These are phyloP conservation scores for Globisporangium canariense DNA, from an alignment of 352 stramenopile species.

Conservation along the genomic window DNA sequence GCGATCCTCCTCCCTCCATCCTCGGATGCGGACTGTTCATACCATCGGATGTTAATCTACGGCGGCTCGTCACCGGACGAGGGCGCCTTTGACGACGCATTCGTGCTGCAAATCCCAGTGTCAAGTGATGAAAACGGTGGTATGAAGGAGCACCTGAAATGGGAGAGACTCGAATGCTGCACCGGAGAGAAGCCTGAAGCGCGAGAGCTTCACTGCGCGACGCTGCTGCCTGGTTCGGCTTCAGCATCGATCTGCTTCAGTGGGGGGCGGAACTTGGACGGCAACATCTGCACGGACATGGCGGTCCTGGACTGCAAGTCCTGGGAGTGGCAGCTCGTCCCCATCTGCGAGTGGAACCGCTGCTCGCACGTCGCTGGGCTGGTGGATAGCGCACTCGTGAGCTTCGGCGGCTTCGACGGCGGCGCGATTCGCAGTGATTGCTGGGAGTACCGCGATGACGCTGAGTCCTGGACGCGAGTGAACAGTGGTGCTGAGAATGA, in stretches of 20 bases:
- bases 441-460: constrained; percentile 42
- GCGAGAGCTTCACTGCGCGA: constrained; percentile 46
- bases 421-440: constrained; percentile 38
- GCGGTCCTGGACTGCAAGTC: constrained; percentile 30
- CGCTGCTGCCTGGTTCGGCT: constrained; percentile 12
- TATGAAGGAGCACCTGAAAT: constrained; percentile 15
- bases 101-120: constrained; percentile 39
- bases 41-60: constrained; percentile 44
- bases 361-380: constrained; percentile 38
- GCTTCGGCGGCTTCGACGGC: constrained; percentile 58
- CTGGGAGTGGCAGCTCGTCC: constrained; percentile 53
- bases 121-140: neutral
- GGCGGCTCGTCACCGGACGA: constrained; percentile 58
- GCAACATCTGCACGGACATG: constrained; percentile 58
- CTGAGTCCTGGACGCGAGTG: constrained; percentile 39
- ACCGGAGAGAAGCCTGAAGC: constrained; percentile 32
- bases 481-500: neutral
- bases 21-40: neutral
- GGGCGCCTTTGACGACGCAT: constrained; percentile 51
- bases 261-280: constrained; percentile 47
- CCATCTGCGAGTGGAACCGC: constrained; percentile 52
- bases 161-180: constrained; percentile 27
- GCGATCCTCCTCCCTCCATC: constrained; percentile 32
- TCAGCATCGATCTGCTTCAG: constrained; percentile 30
- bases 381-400: constrained; percentile 30